These are phyloP conservation scores for Piper betle DNA, from an alignment of 164 flowering plant species.

Conservation along the genomic window DNA sequence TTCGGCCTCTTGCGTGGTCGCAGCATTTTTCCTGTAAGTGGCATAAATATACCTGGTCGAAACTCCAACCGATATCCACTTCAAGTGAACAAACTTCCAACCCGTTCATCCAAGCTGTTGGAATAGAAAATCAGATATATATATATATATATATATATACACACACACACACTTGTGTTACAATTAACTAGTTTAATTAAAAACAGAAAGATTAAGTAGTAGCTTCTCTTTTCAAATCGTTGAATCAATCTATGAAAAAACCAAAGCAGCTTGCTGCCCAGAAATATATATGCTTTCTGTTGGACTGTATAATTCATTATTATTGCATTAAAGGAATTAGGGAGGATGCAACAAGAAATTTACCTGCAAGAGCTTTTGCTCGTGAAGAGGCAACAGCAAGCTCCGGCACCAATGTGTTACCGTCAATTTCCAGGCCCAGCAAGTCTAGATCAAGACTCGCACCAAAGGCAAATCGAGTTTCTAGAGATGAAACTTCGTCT, in stretches of 20 bases:
- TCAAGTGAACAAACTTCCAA: constrained; percentile 77
- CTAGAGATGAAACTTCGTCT: constrained; percentile 56
- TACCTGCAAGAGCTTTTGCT: constrained; percentile 87
- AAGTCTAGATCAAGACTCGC: constrained; percentile 77
- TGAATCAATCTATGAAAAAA: too few species aligned
- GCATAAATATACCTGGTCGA: constrained; percentile 78
- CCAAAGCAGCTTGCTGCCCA: too few species aligned
- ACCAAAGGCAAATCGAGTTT: constrained; percentile 51
- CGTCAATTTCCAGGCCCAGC: constrained; percentile 77
- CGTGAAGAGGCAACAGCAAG: constrained; percentile 88
- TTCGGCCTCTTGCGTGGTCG: constrained; percentile 74
- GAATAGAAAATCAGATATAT: background rate
- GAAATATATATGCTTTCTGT: too few species aligned
- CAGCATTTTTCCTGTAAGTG: constrained; percentile 52
- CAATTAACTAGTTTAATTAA: too few species aligned
- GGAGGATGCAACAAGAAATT: background rate
- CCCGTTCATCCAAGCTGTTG: constrained; percentile 95
- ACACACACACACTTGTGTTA: too few species aligned
- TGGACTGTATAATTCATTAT: too few species aligned
- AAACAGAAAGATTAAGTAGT: too few species aligned
- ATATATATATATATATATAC: too few species aligned
- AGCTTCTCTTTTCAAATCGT: too few species aligned
- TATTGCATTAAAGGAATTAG: too few species aligned
- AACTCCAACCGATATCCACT: constrained; percentile 79
- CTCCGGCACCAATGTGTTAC: constrained; percentile 78